phyloP scores from a whole-genome alignment of 768 basidiomycete genomes.

The Trametes elegans region DNA sequence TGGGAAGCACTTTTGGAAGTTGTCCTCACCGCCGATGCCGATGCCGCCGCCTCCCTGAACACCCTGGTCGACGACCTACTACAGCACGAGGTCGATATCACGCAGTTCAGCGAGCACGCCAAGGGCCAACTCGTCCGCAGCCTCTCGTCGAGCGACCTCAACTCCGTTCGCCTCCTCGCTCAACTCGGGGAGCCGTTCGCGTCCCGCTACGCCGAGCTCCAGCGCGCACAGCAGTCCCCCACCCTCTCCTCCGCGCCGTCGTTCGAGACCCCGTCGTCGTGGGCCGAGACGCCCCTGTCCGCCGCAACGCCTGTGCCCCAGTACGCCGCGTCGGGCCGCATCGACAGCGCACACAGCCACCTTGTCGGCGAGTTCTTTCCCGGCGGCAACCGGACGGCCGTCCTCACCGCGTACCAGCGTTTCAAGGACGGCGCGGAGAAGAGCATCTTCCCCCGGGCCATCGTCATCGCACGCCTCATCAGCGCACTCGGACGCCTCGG shows the following conservation, averaged over 20 bases:
- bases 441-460: conserved; percentile 50
- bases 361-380: conserved; percentile 31
- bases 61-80: conserved; percentile 12
- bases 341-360: conserved; percentile 31
- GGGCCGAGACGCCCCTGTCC: conserved; percentile 7
- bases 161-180: conserved; percentile 13
- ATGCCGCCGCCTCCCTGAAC: conserved; percentile 12
- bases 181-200: conserved; percentile 18
- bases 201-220: conserved; percentile 11
- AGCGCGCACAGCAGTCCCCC: conserved; percentile 4
- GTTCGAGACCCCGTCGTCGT: conserved; percentile 3
- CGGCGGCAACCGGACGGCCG: conserved; percentile 11
- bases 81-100: conserved; percentile 19
- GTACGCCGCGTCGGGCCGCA: conserved; percentile 11
- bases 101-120: conserved; percentile 13
- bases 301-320: conserved; percentile 1
- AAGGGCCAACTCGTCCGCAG: conserved; percentile 15
- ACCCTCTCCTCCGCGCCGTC: conserved; percentile 6
- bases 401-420: conserved; percentile 43
- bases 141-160: conserved; percentile 12
- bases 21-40: conserved; percentile 18
- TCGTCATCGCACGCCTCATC: conserved; percentile 60
- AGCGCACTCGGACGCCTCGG: conserved; percentile 62
- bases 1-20: conserved; percentile 48
- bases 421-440: conserved; percentile 46